Base-by-base conservation (phyloP, 1,284 basidiomycete genomes). In the Trametes hirsuta region DNA sequence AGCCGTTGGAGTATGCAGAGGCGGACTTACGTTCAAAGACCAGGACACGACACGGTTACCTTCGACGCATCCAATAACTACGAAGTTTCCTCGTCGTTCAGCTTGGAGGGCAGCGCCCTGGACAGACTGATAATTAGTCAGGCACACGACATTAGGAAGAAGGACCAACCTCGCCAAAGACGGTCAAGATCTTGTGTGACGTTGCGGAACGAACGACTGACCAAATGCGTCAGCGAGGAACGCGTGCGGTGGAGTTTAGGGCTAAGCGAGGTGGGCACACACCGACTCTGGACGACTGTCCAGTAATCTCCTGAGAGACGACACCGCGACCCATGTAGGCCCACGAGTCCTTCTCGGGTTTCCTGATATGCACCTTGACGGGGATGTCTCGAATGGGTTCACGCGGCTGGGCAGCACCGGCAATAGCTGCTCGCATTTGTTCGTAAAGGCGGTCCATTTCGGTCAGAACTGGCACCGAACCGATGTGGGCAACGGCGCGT, bases 71-170 rank as follows among this genome's bases (percentile, higher is more conserved):
- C 88, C 86, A 58, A 93, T 82, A 34, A 93, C 89, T 25, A 93
- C 86, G 69, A 93, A 93, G 71, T 91, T 93, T 53, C 90, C 91
- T 65, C 90, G 83, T 73, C 89, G 90, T 74, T 93, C 90, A 22
- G 90, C 90, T 75, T 91, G 88, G 41, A 93, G 75, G 70, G 92
- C 87, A 59, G 84, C 83, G 46, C 81, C 75, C 90, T 91, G 65
- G 46, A 42, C 53, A 21, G 45, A 34, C 30, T 30, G 34, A 14
- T 42, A 15, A 52, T 63, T 57, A 59, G 56, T 56, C 52, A 61
- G 54, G 64, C 65, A 66, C 63, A 59, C 51, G 52, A 67, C 47
- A 56, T 40, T 37, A 58, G 55, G 40, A 46, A 35, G 12, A 48
- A 36, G 21, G 41, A 74, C 77, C 51, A 63, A 89, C 90, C 80